phyloP scores from a whole-genome alignment of 2,329 filamentous ascomycete species.

The Xylaria sp. region DNA sequence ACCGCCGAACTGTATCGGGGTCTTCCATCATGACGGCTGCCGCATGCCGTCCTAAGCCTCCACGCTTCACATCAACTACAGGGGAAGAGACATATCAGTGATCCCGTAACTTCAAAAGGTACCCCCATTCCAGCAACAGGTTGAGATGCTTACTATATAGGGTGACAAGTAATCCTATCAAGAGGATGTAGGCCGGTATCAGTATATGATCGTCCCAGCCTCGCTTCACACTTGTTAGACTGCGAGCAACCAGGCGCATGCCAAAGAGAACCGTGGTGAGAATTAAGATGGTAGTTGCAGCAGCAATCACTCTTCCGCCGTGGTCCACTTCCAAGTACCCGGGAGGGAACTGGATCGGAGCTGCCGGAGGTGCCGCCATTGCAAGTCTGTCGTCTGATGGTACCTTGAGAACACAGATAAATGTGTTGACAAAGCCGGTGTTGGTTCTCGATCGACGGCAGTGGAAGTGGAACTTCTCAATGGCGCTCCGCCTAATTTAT shows the following conservation, averaged over 20 bases:
- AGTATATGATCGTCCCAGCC: constrained; percentile 7
- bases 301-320: not conserved
- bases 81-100: no score
- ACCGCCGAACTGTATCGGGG: not conserved
- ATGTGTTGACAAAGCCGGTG: no score
- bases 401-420: no score
- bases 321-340: not conserved
- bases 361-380: not conserved
- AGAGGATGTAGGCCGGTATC: not conserved
- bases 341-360: not conserved
- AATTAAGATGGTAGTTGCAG: not conserved
- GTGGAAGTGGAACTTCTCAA: no score
- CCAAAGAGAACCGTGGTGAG: constrained; percentile 3
- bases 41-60: constrained; percentile 1
- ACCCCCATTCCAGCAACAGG: not conserved
- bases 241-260: not conserved
- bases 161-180: not conserved
- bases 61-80: constrained; percentile 3
- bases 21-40: constrained; percentile 4
- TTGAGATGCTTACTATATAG: constrained; percentile 5
- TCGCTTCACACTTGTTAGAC: not conserved
- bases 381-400: no score
- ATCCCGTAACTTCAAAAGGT: no score
- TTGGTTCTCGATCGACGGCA: no score
- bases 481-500: no score